Evolutionary conservation across 2,329 filamentous ascomycete genomes (phyloP).

Genomic region (Cladosporium phlei): DNA sequence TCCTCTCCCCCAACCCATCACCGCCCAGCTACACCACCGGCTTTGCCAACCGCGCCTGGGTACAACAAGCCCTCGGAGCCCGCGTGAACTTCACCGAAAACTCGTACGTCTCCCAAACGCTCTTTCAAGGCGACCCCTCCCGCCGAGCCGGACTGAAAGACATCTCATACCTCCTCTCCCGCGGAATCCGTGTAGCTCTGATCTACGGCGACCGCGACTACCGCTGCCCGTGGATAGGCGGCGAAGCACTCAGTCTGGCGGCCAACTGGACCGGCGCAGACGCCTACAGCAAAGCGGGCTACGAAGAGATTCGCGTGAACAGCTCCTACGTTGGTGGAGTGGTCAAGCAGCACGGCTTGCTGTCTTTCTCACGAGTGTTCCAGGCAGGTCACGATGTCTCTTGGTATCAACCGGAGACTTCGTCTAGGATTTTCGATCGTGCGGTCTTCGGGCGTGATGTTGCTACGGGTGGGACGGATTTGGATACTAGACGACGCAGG

Average conservation of each 20-base stretch:
- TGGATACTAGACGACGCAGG: constrained; percentile 32
- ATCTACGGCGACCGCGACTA: constrained; percentile 29
- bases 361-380: constrained; percentile 34
- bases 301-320: constrained; percentile 27
- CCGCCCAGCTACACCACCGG: constrained; percentile 27
- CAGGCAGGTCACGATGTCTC: constrained; percentile 28
- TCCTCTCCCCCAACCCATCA: constrained; percentile 20
- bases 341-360: constrained; percentile 31
- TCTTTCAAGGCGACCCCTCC: constrained; percentile 20
- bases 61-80: constrained; percentile 44
- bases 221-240: constrained; percentile 27
- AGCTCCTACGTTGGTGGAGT: constrained; percentile 26
- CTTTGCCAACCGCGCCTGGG: constrained; percentile 43
- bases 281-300: constrained; percentile 26
- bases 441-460: constrained; percentile 49
- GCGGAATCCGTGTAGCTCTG: constrained; percentile 24
- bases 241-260: constrained; percentile 26
- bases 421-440: constrained; percentile 52
- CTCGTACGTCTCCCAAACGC: constrained; percentile 12
- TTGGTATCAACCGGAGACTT: constrained; percentile 50
- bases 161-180: constrained; percentile 24
- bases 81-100: constrained; percentile 42
- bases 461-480: constrained; percentile 45
- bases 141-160: constrained; percentile 19
- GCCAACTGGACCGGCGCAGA: constrained; percentile 22